A percentile compares a stretch with the other conserved stretches of the same genome.
phyloP scores from a whole-genome alignment of 768 basidiomycete genomes.

The Psilocybe subaeruginosa region DNA sequence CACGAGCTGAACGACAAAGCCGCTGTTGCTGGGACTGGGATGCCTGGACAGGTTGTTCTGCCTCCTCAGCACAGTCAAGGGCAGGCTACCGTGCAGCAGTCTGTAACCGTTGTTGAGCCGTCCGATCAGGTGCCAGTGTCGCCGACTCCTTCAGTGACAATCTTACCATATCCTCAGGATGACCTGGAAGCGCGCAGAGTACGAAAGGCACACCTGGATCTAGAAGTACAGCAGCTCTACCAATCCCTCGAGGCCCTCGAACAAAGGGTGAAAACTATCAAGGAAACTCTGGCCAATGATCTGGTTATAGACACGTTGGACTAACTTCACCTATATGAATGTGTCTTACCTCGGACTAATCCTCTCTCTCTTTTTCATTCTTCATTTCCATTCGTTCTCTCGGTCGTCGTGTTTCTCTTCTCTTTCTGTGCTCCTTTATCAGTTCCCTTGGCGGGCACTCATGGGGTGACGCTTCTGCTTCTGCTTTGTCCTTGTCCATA shows the following conservation, averaged over 20 bases:
- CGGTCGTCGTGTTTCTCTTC: background rate
- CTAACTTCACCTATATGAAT: slow-evolving; percentile 4
- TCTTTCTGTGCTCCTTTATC: background rate
- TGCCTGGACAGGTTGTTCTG: slow-evolving; percentile 6
- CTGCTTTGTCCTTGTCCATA: background rate
- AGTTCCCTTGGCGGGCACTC: background rate
- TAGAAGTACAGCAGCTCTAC: slow-evolving; percentile 51
- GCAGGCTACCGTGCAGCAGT: background rate
- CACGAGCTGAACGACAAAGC: slow-evolving; percentile 64
- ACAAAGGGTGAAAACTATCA: slow-evolving; percentile 52
- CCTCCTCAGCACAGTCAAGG: background rate
- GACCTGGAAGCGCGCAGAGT: background rate
- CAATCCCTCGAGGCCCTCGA: slow-evolving; percentile 60
- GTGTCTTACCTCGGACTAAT: background rate
- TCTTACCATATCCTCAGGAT: background rate
- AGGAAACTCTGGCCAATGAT: slow-evolving; percentile 34
- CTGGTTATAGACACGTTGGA: slow-evolving; percentile 26
- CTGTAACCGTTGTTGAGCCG: background rate
- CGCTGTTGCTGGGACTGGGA: slow-evolving; percentile 11
- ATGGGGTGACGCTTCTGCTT: background rate
- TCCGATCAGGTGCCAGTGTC: slow-evolving; percentile 6
- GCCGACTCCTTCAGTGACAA: background rate
- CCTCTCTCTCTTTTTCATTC: background rate
- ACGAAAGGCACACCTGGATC: slow-evolving; percentile 24
- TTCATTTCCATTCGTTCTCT: background rate